Conservation (phyloP, 371 early-diverging fungal genomes). For the Enteropsectra breve region DNA sequence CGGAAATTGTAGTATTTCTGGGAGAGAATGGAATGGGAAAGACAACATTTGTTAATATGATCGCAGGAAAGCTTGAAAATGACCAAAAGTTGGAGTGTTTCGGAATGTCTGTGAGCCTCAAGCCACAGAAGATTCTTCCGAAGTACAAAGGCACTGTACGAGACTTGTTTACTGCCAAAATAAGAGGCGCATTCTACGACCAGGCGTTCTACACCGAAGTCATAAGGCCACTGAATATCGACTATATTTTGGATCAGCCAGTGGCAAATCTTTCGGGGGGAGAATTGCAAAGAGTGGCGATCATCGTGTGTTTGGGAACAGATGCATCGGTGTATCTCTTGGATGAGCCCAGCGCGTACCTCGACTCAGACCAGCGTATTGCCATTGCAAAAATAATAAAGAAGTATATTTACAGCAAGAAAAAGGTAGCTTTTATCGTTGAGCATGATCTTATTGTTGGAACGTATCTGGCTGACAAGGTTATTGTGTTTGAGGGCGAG, state of each 20-base stretch:
- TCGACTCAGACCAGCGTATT: slow-evolving; percentile 98
- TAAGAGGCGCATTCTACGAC: slow-evolving; percentile 76
- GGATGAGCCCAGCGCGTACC: slow-evolving; percentile 97
- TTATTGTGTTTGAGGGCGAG: slow-evolving; percentile 87
- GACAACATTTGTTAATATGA: slow-evolving; percentile 87
- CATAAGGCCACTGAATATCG: slow-evolving; percentile 83
- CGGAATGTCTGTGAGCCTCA: slow-evolving; percentile 74
- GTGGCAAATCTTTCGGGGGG: slow-evolving; percentile 85
- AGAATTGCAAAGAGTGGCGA: slow-evolving; percentile 97
- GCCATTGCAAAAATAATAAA: slow-evolving; percentile 96
- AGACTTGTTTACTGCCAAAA: slow-evolving; percentile 81
- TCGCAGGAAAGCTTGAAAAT: slow-evolving; percentile 77
- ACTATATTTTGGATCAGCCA: slow-evolving; percentile 79
- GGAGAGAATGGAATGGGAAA: slow-evolving; percentile 99
- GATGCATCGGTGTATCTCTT: slow-evolving; percentile 95
- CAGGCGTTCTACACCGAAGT: slow-evolving; percentile 93
- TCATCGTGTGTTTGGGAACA: slow-evolving; percentile 79
- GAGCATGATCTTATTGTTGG: slow-evolving; percentile 99
- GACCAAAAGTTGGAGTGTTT: slow-evolving; percentile 66
- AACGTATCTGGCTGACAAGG: slow-evolving; percentile 98
- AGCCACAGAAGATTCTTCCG: slow-evolving; percentile 95
- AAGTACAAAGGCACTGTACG: slow-evolving; percentile 83
- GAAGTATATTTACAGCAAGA: slow-evolving; percentile 84
- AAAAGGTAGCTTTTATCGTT: slow-evolving; percentile 94
- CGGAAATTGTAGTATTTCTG: slow-evolving; percentile 94